Base-by-base conservation (phyloP, 441 rosid genomes). In the Arabidopsis hybrid region DNA sequence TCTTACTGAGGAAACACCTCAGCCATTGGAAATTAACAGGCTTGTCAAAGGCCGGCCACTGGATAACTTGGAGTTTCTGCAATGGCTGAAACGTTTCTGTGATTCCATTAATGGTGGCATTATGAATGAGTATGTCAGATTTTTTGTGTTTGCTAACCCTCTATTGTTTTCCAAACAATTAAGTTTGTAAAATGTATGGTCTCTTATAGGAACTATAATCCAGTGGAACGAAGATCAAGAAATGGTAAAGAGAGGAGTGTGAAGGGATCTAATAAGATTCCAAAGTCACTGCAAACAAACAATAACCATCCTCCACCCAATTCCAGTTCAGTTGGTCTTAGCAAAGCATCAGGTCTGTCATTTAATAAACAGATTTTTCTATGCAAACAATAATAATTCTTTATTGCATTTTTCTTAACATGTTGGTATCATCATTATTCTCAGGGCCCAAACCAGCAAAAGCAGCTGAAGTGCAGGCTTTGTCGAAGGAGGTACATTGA, bases 81-180 rank as follows among this genome's bases (percentile, higher is more conserved):
- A 96, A 58, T 96, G 99, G 99, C 83, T 96, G 80, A 96, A 91
- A 79, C 89, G 97, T 57, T 91, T 88, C 79, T 96, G 99, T 74
- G 99, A 96, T 85, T 93, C 98, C 67, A 81, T 91, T 3, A 96
- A 96, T 74, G 99, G 98, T 74, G 99, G 98, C 83, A 90, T 91
- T 46, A 87, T 96, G 97, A 93, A 93, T 36, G 97, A 95, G 99
- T 95, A 85, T 35, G 56, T 40, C 42, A 40, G 36, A 13, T 21
- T 45, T 40, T 60, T 16, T 52, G 40, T 5, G 12, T 12, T 13
- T 39, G 7, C 16, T 8, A 61, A 34, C 7, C 1, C 59, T 38
- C 0, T 7, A 29, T 47, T 31, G 47, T 67, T 5, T 51, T 18
- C 12, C 7, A 67, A 16, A 56, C 13, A 8, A 6, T 16, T 38